These are phyloP conservation scores for Neonothopanus nambi DNA, from an alignment of 1,284 basidiomycete genomes.

Conservation along the genomic window DNA sequence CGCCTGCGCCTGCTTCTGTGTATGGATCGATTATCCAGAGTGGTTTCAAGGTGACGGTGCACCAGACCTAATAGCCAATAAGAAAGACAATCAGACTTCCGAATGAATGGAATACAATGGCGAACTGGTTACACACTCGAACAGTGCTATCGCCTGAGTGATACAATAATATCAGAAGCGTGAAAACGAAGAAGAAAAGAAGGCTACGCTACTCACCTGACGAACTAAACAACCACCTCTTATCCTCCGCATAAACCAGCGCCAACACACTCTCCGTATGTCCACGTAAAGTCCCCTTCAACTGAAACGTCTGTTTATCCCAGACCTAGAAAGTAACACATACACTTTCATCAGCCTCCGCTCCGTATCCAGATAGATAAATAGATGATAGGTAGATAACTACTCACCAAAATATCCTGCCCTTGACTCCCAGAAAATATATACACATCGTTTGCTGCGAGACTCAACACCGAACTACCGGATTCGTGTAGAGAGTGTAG, in stretches of 20 bases:
- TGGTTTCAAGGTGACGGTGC: conserved; percentile 66
- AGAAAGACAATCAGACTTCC: conserved; percentile 4
- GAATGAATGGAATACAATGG: not conserved
- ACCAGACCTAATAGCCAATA: conserved; percentile 93
- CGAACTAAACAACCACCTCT: conserved; percentile 85
- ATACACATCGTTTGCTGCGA: conserved; percentile 70
- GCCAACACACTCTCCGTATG: conserved; percentile 87
- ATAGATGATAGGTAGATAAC: not conserved
- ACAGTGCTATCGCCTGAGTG: conserved; percentile 81
- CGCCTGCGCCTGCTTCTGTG: conserved; percentile 83
- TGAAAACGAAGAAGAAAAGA: conserved; percentile 3
- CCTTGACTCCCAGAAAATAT: conserved; percentile 88
- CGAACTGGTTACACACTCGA: conserved; percentile 50
- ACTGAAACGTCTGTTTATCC: conserved; percentile 70
- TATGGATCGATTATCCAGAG: conserved; percentile 85
- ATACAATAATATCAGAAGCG: conserved; percentile 7
- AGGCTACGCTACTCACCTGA: conserved; percentile 61
- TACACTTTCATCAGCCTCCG: too few relatives aligned
- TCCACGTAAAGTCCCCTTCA: conserved; percentile 76
- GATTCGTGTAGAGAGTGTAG: conserved; percentile 71
- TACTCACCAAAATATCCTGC: conserved; percentile 71
- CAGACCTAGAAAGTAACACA: too few relatives aligned
- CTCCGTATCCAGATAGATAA: too few relatives aligned
- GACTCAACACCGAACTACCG: conserved; percentile 71
- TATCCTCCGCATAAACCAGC: conserved; percentile 75